Evolutionary conservation across 2,329 filamentous ascomycete species (phyloP).

Genomic region (Cryphonectria radicalis): DNA sequence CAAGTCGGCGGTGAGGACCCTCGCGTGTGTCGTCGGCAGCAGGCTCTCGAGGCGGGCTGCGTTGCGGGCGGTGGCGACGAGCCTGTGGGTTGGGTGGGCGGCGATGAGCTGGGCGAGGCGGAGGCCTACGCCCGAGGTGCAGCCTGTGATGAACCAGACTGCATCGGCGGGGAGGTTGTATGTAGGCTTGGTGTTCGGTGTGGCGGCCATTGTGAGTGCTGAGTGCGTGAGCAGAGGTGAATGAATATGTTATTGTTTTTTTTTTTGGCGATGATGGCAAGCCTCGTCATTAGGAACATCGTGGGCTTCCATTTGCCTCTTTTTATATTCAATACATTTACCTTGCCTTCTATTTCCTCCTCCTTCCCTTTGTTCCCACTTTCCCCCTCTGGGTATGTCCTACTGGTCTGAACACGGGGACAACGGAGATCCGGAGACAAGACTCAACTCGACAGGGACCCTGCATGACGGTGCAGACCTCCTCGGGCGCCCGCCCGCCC

Average conservation of each 20-base stretch:
- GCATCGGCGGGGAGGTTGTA: constrained; percentile 41
- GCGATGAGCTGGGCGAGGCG: constrained; percentile 34
- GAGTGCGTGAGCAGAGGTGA: not conserved
- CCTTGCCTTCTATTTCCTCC: not conserved
- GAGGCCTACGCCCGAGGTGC: constrained; percentile 38
- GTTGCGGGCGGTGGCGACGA: constrained; percentile 43
- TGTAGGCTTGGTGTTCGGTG: not conserved
- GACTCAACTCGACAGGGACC: not conserved
- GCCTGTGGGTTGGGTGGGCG: constrained; percentile 31
- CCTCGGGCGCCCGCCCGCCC: not conserved
- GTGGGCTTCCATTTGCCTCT: not conserved
- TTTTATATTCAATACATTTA: not conserved
- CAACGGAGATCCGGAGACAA: not conserved
- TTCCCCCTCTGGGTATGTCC: not conserved
- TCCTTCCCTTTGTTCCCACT: too few relatives aligned
- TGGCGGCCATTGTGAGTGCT: not conserved
- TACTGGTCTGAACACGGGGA: not conserved
- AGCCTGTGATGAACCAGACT: constrained; percentile 44
- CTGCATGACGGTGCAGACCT: not conserved
- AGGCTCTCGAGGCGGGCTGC: constrained; percentile 38
- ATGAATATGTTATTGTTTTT: not conserved
- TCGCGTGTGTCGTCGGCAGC: constrained; percentile 38
- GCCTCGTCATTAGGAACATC: not conserved
- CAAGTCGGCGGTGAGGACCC: constrained; percentile 46
- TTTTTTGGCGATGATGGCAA: not conserved